phyloP scores from a whole-genome alignment of 176 grass and related monocot genomes.

The Bonia amplexicaulis region DNA sequence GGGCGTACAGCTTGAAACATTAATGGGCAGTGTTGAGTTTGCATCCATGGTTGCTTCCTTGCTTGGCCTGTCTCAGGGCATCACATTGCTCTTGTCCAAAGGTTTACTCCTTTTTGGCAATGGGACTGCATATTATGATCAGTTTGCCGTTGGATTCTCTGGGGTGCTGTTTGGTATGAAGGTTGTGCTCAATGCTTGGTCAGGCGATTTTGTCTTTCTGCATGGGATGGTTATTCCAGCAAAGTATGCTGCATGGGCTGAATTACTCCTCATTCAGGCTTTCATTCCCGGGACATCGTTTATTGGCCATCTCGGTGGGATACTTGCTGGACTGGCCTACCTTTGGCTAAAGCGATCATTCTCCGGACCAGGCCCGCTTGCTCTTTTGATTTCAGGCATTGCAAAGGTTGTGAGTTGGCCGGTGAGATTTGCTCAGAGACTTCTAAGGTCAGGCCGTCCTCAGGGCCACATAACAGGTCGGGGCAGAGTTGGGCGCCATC shows the following conservation, averaged over 20 bases:
- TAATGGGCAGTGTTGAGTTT: constrained; percentile 70
- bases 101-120: constrained; percentile 52
- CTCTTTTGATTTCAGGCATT: constrained; percentile 46
- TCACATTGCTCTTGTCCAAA: constrained; percentile 60
- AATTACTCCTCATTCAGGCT: constrained; percentile 84
- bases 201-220: constrained; percentile 49
- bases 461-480: constrained; percentile 24
- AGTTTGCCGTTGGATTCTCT: constrained; percentile 77
- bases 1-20: constrained; percentile 84
- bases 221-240: constrained; percentile 76
- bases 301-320: constrained; percentile 75
- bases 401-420: constrained; percentile 66
- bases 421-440: constrained; percentile 41
- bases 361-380: constrained; percentile 36
- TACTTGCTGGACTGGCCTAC: constrained; percentile 78
- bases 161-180: constrained; percentile 91
- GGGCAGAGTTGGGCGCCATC: constrained; percentile 42
- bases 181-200: constrained; percentile 71
- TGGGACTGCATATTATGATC: constrained; percentile 48
- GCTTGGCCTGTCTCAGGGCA: constrained; percentile 74
- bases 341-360: constrained; percentile 55
- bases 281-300: constrained; percentile 82
- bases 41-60: constrained; percentile 69
- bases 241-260: constrained; percentile 80
- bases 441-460: constrained; percentile 17